Percentiles rank a stretch among this genome's conserved stretches.
These are phyloP conservation scores for Russula sp. DNA, from an alignment of 768 basidiomycete genomes.

Conservation along the genomic window DNA sequence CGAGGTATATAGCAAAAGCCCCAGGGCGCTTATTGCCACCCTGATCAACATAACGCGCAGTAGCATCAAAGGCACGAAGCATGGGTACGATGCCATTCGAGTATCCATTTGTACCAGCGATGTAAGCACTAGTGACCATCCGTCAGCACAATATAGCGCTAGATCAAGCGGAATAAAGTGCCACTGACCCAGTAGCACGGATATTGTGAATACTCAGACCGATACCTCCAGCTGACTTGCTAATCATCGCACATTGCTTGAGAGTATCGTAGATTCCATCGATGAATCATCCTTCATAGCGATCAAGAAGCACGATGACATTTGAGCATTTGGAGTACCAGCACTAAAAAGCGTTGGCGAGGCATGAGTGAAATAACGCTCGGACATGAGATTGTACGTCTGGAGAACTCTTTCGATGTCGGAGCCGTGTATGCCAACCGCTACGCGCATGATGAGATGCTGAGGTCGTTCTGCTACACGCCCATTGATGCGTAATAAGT, in stretches of 20 bases:
- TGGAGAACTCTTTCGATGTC: slow-evolving; percentile 88
- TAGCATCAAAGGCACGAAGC: slow-evolving; percentile 97
- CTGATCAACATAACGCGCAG: slow-evolving; percentile 97
- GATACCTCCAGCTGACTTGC: slow-evolving; percentile 98
- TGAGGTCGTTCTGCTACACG: slow-evolving; percentile 96
- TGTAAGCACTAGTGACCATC: slow-evolving; percentile 70
- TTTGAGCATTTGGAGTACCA: slow-evolving; percentile 92
- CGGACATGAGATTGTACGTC: slow-evolving; percentile 95
- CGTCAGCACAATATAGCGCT: slow-evolving; percentile 9
- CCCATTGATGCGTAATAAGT: slow-evolving; percentile 90
- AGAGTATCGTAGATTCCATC: slow-evolving; percentile 99
- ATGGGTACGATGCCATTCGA: slow-evolving; percentile 99
- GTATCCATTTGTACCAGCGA: slow-evolving; percentile 98
- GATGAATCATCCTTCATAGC: slow-evolving; percentile 98
- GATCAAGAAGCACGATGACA: slow-evolving; percentile 95
- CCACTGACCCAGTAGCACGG: slow-evolving; percentile 81
- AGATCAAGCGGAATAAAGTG: slow-evolving; percentile 12
- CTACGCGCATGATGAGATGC: slow-evolving; percentile 99
- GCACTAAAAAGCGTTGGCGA: slow-evolving; percentile 98
- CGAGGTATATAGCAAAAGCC: slow-evolving; percentile 96
- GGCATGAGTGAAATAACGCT: slow-evolving; percentile 97
- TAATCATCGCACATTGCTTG: slow-evolving; percentile 98
- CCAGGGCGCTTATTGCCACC: slow-evolving; percentile 99
- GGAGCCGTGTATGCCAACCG: slow-evolving; percentile 90
- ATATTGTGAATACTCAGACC: slow-evolving; percentile 96